Conservation (phyloP, 75 land plant genomes). For the Picea glauca region DNA sequence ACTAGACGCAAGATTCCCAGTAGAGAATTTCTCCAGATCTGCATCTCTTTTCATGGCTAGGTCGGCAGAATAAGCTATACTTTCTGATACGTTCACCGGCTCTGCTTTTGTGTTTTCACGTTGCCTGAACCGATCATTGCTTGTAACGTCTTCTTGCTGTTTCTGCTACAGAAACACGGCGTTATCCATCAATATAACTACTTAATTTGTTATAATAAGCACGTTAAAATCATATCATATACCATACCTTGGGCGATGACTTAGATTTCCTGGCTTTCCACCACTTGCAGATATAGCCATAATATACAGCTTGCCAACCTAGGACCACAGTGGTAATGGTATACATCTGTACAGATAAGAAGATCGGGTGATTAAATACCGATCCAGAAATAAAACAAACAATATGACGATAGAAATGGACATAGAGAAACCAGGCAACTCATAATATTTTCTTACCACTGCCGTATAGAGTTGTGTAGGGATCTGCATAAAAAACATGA, state of each 20-base stretch:
- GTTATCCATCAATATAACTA: neutral
- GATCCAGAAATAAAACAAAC: constrained; percentile 35
- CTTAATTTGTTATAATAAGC: neutral
- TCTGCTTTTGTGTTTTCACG: neutral
- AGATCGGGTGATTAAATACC: neutral
- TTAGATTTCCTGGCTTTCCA: constrained; percentile 8
- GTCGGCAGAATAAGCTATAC: neutral
- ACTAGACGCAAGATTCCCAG: neutral
- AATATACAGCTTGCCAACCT: constrained; percentile 57
- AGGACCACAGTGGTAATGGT: constrained; percentile 63
- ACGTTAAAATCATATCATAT: neutral
- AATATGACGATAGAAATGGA: constrained; percentile 60
- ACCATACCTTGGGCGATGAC: constrained; percentile 7
- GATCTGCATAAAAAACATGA: constrained; percentile 50
- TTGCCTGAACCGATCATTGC: neutral
- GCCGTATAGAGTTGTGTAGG: constrained; percentile 82
- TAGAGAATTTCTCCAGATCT: neutral
- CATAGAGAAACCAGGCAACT: constrained; percentile 11
- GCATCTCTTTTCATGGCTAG: neutral
- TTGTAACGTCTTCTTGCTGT: neutral
- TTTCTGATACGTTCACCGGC: neutral
- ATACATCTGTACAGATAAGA: constrained; percentile 49
- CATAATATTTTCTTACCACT: constrained; percentile 38
- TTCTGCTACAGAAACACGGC: neutral
- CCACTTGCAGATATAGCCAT: constrained; percentile 30